Conservation (phyloP, 2,329 filamentous ascomycete genomes). For the Claviceps paspali region DNA sequence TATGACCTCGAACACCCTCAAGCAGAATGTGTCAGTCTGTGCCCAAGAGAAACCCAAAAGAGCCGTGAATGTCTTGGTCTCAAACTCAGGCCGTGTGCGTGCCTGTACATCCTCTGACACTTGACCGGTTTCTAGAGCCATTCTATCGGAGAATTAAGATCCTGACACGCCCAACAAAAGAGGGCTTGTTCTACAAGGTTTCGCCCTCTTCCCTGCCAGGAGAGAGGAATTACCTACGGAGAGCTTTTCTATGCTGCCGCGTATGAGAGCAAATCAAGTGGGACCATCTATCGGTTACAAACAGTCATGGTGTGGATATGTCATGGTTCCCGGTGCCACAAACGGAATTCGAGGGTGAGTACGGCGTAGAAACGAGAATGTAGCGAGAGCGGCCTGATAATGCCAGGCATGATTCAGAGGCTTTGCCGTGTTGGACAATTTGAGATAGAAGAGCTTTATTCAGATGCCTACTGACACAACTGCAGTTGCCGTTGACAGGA, state of each 20-base stretch:
- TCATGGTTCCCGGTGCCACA: slow-evolving; percentile 1
- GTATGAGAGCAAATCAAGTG: background rate
- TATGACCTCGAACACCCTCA: background rate
- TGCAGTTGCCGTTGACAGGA: background rate
- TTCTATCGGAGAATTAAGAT: slow-evolving; percentile 6
- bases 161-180: background rate
- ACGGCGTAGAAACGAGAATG: too few relatives aligned
- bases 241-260: background rate
- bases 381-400: background rate
- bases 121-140: slow-evolving; percentile 4
- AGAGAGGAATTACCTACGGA: background rate
- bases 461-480: background rate
- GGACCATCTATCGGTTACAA: slow-evolving; percentile 2
- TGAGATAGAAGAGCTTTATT: background rate
- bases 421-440: background rate
- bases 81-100: slow-evolving; percentile 4
- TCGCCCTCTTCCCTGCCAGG: background rate
- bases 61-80: background rate
- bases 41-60: background rate
- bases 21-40: background rate
- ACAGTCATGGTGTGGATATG: background rate
- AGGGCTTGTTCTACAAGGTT: background rate
- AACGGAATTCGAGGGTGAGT: background rate
- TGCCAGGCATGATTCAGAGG: background rate
- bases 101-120: slow-evolving; percentile 2